Evolutionary conservation across 192 early-diverging fungal genomes (phyloP), one percentile per base, ranked within the genome.

Genomic region (Coemansia furcata): DNA sequence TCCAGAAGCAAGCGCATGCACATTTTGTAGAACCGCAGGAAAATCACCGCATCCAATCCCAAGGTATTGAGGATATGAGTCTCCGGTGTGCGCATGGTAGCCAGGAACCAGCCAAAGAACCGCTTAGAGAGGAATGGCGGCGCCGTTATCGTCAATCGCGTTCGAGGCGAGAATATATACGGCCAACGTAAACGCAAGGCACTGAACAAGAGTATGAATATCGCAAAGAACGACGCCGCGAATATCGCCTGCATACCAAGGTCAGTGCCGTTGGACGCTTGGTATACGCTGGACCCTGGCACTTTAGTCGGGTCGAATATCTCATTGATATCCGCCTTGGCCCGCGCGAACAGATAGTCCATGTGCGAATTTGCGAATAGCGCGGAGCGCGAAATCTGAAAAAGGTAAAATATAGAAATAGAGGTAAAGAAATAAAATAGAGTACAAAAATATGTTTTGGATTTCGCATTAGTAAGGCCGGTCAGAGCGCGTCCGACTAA

Each of bases 21-120:
- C 74, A 84, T 73, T 26, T 80, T 84, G 57, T 80, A 80, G 67
- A 85, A 85, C 26, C 84, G 67, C 68, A 85, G 49, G 35, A 82
- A 85, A 23, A 85, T 67, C 52, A 85, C 77, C 7, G 73, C 72
- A 42, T 85, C 84, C 55, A 85, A 69, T 0, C 84, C 84, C 33
- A 85, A 49, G 11, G 84, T 82, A 35, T 82, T 78, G 57, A 85
- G 73, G 9, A 85, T 75, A 42, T 79, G 77, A 11, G 80, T 72
- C 60, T 85, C 84, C 17, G 84, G 72, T 46, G 84, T 82, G 33
- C 69, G 70, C 67, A 81, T 69, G 3, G 76, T 77, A 14, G 79
- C 75, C 49, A 76, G 30, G 3, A 85, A 30, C 84, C 84, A 85
- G n/a, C 84, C 79, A 57, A 82, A 77, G 61, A 82, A 74, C 23